Evolutionary conservation across 805 yeast species (phyloP).

Genomic region (Barnettozyma wickerhamii): DNA sequence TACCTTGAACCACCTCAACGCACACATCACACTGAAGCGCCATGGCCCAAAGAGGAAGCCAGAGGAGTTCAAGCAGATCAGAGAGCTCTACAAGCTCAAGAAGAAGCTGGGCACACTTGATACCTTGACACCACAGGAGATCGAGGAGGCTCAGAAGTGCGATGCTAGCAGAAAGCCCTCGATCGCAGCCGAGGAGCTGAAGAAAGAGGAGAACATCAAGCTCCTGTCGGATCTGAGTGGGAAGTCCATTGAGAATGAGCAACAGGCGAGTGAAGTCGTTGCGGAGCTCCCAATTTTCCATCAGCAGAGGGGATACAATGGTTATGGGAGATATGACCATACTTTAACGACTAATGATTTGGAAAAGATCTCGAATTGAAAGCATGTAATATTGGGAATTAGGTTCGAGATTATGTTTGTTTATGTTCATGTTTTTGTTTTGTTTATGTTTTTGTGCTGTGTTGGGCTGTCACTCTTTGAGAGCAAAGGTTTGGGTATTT

Average conservation of each 20-base stretch:
- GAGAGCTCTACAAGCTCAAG: slow-evolving; percentile 40
- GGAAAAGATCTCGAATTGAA: slow-evolving; percentile 2
- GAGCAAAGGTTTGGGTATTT: too few species aligned
- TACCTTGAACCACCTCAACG: slow-evolving; percentile 54
- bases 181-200: not conserved
- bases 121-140: not conserved
- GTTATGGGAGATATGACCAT: slow-evolving; percentile 25
- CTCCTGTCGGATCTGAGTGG: slow-evolving; percentile 17
- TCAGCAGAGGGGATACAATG: slow-evolving; percentile 27
- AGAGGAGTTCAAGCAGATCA: slow-evolving; percentile 47
- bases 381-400: slow-evolving; percentile 6
- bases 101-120: slow-evolving; percentile 26
- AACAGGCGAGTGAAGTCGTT: slow-evolving; percentile 1
- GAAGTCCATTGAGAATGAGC: slow-evolving; percentile 8
- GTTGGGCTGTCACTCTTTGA: too few species aligned
- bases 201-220: slow-evolving; percentile 11
- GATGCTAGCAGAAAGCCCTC: not conserved
- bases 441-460: too few species aligned
- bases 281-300: slow-evolving; percentile 21
- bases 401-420: too few species aligned
- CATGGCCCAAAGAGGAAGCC: slow-evolving; percentile 54
- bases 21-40: slow-evolving; percentile 48
- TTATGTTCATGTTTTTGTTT: too few species aligned
- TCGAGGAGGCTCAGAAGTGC: not conserved
- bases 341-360: slow-evolving; percentile 15